Evolutionary conservation across 148 eudicot species (phyloP), one percentile per base, ranked within the genome.

Genomic region (Chenopodium formosanum): DNA sequence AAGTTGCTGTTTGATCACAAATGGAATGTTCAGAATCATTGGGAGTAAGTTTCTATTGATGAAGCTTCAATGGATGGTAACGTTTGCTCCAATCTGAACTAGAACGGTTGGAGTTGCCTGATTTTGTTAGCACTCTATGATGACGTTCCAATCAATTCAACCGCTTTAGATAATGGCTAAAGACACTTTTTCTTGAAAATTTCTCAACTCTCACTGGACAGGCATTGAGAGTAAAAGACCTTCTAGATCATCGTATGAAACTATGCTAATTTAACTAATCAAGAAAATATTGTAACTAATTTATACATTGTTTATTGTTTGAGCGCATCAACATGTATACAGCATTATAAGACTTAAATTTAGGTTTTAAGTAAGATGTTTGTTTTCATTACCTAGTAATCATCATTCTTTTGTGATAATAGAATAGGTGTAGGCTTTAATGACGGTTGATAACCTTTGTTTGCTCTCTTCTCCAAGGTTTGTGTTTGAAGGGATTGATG

Each of bases 401-500:
- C 68, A 64, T 64, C 23, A 7, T 9, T 5, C 29, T 66, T 66
- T 12, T 67, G 37, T 29, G 32, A 2, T 66, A 13, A 27, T 65
- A 6, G 29, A 6, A 44, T 17, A 40, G 22, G 50, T 12, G 22
- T 71, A n/a, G 29, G 27, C 8, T 40, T 66, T 27, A 9, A 20
- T 62, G 6, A 25, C 25, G 48, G n/a, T 77, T 70, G 76, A 29
- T 78, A 25, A 78, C 74, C 60, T 78, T 60, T 27, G 82, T 62
- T 23, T 75, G 11, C 25, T 75, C 78, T 34, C 81, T 71, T 77
- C 22, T 66, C 79, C 77, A 70, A 94, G 98, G 76, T 94, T 94
- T 83, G 96, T 92, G 8, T 92, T 94, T 62, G 96, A 92, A 82
- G 98, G 98, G 84, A 94, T 94, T 29, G 94, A 94, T 80, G 96